Evolutionary conservation across 768 basidiomycete genomes (phyloP), one percentile per base, ranked within the genome.

Genomic region (Tulasnella sp.): DNA sequence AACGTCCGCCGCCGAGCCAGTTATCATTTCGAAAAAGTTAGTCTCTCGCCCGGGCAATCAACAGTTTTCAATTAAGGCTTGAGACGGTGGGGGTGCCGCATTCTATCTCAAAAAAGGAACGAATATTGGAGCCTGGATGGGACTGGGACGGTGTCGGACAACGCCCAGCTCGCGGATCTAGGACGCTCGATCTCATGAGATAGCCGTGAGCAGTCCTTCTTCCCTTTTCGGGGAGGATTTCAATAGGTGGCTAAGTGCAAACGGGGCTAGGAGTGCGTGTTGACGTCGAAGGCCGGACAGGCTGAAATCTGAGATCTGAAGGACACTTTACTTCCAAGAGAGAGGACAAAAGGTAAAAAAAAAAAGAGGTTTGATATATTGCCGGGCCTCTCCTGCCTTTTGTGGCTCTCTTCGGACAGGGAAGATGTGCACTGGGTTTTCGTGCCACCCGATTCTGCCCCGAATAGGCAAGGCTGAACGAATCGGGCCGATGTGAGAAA

Each of bases 331-430:
- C 64, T 69, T 69, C 64, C 64, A 69, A 69, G 64, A 69, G 64
- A 69, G 64, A 69, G 64, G 64, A 69, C 64, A 69, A 69, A 69
- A 69, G 64, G 64, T 28, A 69, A 69, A 37, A n/a, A 31, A 60
- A 28, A 46, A 44, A 11, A 22, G 50, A 50, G 11, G 22, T 50
- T 22, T 54, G 46, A 20, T 46, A 20, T 46, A 24, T 37, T 11
- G 37, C 12, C 34, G 64, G 64, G 64, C 1, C 64, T 69, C 64
- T 69, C 64, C 64, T 69, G 28, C 64, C 64, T 69, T 31, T 69
- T 69, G 64, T 69, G 34, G 64, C 64, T 54, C 60, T 12, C 5
- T 18, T n/a, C 6, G 60, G n/a, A 16, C 3, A 16, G 60, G 60
- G n/a, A 69, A 37, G 31, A 14, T 1, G n/a, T 37, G 28, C 34